A percentile compares a stretch with the other conserved stretches of the same genome.
Conservation (phyloP, 2,329 filamentous ascomycete species). For the Aspergillus sp. region DNA sequence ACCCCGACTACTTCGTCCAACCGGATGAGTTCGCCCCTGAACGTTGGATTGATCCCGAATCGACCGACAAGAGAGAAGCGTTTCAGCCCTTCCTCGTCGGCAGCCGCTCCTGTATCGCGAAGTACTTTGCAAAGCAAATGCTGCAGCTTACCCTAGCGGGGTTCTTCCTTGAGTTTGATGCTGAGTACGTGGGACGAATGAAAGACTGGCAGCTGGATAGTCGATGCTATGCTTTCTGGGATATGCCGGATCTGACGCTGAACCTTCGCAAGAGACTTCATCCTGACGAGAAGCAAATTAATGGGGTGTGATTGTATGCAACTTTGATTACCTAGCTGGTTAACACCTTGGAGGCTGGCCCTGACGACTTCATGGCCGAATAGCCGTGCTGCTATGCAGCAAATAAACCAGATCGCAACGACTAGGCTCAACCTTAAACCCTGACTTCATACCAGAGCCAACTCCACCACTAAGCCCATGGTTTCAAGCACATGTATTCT, state of each 20-base stretch:
- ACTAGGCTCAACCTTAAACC: background rate
- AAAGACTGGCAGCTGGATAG: constrained; percentile 24
- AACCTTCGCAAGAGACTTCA: constrained; percentile 10
- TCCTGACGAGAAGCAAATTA: background rate
- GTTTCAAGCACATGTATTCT: no score
- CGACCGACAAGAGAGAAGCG: constrained; percentile 22
- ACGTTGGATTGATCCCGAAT: constrained; percentile 29
- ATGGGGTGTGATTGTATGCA: background rate
- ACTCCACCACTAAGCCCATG: background rate
- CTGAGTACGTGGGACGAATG: constrained; percentile 19
- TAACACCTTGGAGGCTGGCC: background rate
- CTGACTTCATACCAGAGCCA: background rate
- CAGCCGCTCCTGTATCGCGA: constrained; percentile 25
- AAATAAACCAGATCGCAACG: background rate
- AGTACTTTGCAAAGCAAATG: constrained; percentile 28
- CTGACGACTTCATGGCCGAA: background rate
- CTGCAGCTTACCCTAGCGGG: constrained; percentile 22
- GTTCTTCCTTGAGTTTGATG: constrained; percentile 25
- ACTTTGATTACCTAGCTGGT: no score
- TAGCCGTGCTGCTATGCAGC: background rate
- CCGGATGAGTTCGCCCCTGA: constrained; percentile 31
- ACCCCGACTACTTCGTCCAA: constrained; percentile 27
- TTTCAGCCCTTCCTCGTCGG: constrained; percentile 26
- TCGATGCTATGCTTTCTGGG: constrained; percentile 28
- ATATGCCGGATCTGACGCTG: constrained; percentile 22